Conservation (phyloP, 345 rosid species). For the Gossypium mustelinum region DNA sequence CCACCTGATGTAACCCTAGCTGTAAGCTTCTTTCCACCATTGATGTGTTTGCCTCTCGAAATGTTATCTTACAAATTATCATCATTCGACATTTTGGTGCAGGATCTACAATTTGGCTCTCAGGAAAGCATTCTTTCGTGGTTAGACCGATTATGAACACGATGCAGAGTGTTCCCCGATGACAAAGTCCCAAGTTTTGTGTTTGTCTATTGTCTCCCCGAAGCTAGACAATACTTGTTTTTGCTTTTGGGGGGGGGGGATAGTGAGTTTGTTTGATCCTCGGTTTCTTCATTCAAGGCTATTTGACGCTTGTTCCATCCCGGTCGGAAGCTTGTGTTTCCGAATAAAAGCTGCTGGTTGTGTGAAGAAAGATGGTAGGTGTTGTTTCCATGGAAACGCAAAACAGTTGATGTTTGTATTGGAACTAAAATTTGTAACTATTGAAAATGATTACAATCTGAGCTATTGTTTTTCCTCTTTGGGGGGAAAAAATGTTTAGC, state of each 20-base stretch:
- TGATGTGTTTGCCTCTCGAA: background rate
- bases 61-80: background rate
- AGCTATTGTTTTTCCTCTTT: background rate
- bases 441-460: background rate
- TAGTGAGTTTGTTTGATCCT: background rate
- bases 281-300: background rate
- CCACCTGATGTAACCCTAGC: constrained; percentile 64
- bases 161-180: constrained; percentile 2
- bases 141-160: constrained; percentile 53
- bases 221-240: constrained; percentile 3
- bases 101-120: constrained; percentile 61
- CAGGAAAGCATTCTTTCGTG: constrained; percentile 69
- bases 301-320: constrained; percentile 2
- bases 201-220: background rate
- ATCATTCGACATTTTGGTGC: constrained; percentile 16
- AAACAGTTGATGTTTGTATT: background rate
- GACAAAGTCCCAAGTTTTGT: constrained; percentile 16
- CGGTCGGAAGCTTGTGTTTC: background rate
- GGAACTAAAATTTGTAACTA: background rate
- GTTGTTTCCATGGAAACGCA: background rate
- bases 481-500: background rate
- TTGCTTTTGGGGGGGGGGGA: background rate
- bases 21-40: constrained; percentile 37
- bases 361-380: background rate
- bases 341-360: background rate